phyloP scores from a whole-genome alignment of 371 early-diverging fungal genomes.

The Rhizomucor miehei region DNA sequence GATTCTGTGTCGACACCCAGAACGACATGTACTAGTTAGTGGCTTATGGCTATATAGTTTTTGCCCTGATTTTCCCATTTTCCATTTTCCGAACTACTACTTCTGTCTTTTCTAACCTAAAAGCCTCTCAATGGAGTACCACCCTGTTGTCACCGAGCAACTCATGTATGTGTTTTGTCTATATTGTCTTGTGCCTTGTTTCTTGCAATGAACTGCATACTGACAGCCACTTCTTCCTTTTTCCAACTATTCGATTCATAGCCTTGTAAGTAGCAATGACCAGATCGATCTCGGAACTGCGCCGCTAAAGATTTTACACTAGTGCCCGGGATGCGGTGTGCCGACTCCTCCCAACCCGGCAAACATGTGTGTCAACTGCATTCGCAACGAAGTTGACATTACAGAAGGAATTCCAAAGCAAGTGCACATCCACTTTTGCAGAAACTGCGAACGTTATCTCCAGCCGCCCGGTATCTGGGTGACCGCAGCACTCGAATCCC shows the following conservation, averaged over 20 bases:
- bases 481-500: slow-evolving; percentile 83
- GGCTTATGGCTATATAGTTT: not conserved
- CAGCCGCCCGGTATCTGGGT: slow-evolving; percentile 97
- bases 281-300: not conserved
- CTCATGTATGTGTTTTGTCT: slow-evolving; percentile 36
- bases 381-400: slow-evolving; percentile 93
- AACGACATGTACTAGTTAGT: slow-evolving; percentile 65
- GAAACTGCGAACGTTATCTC: slow-evolving; percentile 96
- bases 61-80: not conserved
- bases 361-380: slow-evolving; percentile 99
- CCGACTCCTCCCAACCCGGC: slow-evolving; percentile 96
- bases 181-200: not conserved
- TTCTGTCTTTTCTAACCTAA: too few relatives aligned
- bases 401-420: slow-evolving; percentile 98
- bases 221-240: slow-evolving; percentile 6
- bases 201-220: not conserved
- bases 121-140: slow-evolving; percentile 40
- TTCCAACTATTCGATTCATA: slow-evolving; percentile 17
- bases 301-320: slow-evolving; percentile 18
- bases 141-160: slow-evolving; percentile 49
- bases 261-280: not conserved
- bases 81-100: not conserved
- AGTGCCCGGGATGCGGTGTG: slow-evolving; percentile 98
- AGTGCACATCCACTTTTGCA: slow-evolving; percentile 91
- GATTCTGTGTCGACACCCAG: slow-evolving; percentile 86